A percentile compares a stretch with the other conserved stretches of the same genome.
Evolutionary conservation across 208 protist species (phyloP).

Genomic region (Crithidia brevicula): DNA sequence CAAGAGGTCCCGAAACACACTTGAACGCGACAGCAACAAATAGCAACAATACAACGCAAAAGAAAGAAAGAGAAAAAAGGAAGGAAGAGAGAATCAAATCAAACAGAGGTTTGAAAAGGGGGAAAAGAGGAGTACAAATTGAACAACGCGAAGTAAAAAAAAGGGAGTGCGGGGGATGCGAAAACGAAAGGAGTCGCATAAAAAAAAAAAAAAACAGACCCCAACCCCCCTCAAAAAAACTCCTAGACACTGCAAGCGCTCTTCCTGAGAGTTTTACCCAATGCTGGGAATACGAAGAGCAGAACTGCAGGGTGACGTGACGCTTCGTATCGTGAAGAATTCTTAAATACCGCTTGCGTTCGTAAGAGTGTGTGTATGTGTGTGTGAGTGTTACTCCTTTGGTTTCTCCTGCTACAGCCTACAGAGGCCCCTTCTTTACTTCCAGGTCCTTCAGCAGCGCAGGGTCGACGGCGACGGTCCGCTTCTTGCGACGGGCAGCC

Average conservation of each 20-base stretch:
- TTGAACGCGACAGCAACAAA: background rate
- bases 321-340: too few relatives aligned
- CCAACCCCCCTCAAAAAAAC: background rate
- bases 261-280: too few relatives aligned
- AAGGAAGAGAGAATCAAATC: background rate
- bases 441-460: constrained; percentile 53
- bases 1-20: too few relatives aligned
- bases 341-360: too few relatives aligned
- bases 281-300: too few relatives aligned
- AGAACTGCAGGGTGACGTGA: too few relatives aligned
- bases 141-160: background rate
- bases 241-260: too few relatives aligned
- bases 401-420: too few relatives aligned
- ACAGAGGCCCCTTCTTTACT: constrained; percentile 11
- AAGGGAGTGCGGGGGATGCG: too few relatives aligned
- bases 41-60: constrained; percentile 4
- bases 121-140: background rate
- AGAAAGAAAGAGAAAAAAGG: constrained; percentile 2
- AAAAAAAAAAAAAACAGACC: background rate
- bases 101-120: background rate
- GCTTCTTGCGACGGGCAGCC: constrained; percentile 50
- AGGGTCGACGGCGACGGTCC: constrained; percentile 61
- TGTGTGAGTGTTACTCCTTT: too few relatives aligned
- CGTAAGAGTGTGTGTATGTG: too few relatives aligned
- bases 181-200: background rate